Percentiles rank a stretch among this genome's conserved stretches.
Evolutionary conservation across 1,284 basidiomycete genomes (phyloP).

Genomic region (Marasmius sp.): DNA sequence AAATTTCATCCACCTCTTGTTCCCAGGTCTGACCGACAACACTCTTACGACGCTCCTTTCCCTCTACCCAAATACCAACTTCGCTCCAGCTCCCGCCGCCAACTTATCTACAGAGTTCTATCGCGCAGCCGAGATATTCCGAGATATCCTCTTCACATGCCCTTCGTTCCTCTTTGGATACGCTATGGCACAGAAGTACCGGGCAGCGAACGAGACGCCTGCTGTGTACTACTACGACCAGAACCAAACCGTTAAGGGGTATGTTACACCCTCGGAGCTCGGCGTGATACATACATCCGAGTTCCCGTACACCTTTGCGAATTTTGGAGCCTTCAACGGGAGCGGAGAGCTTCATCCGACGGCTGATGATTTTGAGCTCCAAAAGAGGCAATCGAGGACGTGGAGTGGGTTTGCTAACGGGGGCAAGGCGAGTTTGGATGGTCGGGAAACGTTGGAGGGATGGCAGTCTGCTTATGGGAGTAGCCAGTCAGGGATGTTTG

Average conservation of each 20-base stretch:
- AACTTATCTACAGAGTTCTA: constrained; percentile 2
- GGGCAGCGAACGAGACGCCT: neutral
- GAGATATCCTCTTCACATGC: constrained; percentile 2
- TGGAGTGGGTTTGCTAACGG: neutral
- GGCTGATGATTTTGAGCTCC: neutral
- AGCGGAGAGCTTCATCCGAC: neutral
- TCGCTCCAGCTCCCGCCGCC: neutral
- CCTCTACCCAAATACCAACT: neutral
- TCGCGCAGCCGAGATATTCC: neutral
- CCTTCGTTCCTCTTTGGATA: constrained; percentile 1
- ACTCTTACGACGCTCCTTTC: neutral
- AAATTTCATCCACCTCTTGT: neutral
- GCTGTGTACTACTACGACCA: neutral
- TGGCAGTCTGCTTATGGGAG: neutral
- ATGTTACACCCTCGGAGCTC: neutral
- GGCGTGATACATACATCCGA: constrained; percentile 2
- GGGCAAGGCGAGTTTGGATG: neutral
- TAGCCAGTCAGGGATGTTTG: neutral
- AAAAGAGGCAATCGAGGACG: neutral
- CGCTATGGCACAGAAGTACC: constrained; percentile 3
- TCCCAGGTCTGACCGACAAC: neutral
- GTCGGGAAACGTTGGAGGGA: neutral
- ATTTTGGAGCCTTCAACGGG: neutral
- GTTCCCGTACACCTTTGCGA: neutral
- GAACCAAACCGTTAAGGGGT: neutral